Evolutionary conservation across 805 yeast species (phyloP), one percentile per base, ranked within the genome.

Genomic region (Starmerella etchellsii): DNA sequence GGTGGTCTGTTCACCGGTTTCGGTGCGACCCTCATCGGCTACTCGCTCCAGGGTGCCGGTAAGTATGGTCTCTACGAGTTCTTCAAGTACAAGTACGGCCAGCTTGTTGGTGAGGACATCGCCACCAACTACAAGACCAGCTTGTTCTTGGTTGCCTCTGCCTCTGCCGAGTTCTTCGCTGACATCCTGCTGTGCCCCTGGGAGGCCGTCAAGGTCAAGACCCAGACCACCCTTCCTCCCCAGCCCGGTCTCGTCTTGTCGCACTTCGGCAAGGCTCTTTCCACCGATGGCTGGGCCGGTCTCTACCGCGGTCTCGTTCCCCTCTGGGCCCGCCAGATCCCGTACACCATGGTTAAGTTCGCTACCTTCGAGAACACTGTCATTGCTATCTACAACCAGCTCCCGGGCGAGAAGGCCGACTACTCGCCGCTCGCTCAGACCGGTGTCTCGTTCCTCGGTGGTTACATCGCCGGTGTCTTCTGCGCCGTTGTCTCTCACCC

Each of bases 301-400:
- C 68, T 88, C 38, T 88, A 87, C 67, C 80, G 81, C 57, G 97
- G 97, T 40, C 64, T 88, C 40, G 78, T 76, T 9, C 97, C 98
- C 13, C 69, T 88, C 50, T 91, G 97, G 97, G 74, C 77, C 44
- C 79, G 97, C 67, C 98, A 88, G 65, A 81, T 88, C 54, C 98
- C 97, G n/a, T 88, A 88, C 68, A 88, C 97, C 22, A 87, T 88
- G 95, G 93, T 81, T 47, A 88, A 91, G 65, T 91, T 88, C 62
- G 88, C 96, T 8, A 73, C 94, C 21, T 88, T 91, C 65, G 98
- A 88, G 67, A 81, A 76, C 59, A 81, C 87, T 39, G 96, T 88
- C 25, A 84, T 78, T 55, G 61, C 65, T 37, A 87, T 88, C 56
- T 88, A 91, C 66, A 53, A 66, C 23, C 70, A 67, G 44, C 68